Conservation (phyloP, 352 stramenopile genomes). For the Globisporangium heterothallicum region DNA sequence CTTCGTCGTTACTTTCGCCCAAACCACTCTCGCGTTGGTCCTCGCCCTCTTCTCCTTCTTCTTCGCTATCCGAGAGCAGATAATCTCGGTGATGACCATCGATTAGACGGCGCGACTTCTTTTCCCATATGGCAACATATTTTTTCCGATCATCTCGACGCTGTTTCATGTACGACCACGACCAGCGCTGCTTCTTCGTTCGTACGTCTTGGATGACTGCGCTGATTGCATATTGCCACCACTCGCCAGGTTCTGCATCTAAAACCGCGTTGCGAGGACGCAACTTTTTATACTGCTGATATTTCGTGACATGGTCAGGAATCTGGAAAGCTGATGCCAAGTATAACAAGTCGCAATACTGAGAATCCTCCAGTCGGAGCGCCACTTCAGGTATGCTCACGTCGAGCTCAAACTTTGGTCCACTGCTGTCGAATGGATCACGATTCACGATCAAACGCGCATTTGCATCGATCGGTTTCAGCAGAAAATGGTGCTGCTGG, state of each 20-base stretch:
- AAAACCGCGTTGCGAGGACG: constrained; percentile 50
- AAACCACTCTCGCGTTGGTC: constrained; percentile 6
- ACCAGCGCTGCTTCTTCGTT: constrained; percentile 63
- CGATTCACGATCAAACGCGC: constrained; percentile 79
- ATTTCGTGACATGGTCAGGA: constrained; percentile 71
- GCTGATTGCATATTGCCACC: constrained; percentile 80
- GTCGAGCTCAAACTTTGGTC: constrained; percentile 81
- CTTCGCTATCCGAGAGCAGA: constrained; percentile 49
- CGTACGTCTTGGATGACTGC: constrained; percentile 54
- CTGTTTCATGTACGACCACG: constrained; percentile 80
- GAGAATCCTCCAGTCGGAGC: constrained; percentile 77
- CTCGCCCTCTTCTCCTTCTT: constrained; percentile 26
- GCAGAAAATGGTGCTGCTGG: constrained; percentile 78
- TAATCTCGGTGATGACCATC: constrained; percentile 30
- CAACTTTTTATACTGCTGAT: constrained; percentile 66
- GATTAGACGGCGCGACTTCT: constrained; percentile 19
- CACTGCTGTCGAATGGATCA: constrained; percentile 65
- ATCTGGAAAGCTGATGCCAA: constrained; percentile 65
- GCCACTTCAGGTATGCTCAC: constrained; percentile 74
- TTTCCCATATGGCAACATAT: constrained; percentile 69
- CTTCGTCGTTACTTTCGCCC: constrained; percentile 8
- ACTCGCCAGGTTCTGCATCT: constrained; percentile 44
- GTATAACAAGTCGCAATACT: constrained; percentile 86
- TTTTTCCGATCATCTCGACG: constrained; percentile 69
- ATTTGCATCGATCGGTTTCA: constrained; percentile 79